Percentiles rank a stretch among this genome's conserved stretches.
Evolutionary conservation across 352 stramenopile genomes (phyloP).

Genomic region (Pythium aphanidermatum): DNA sequence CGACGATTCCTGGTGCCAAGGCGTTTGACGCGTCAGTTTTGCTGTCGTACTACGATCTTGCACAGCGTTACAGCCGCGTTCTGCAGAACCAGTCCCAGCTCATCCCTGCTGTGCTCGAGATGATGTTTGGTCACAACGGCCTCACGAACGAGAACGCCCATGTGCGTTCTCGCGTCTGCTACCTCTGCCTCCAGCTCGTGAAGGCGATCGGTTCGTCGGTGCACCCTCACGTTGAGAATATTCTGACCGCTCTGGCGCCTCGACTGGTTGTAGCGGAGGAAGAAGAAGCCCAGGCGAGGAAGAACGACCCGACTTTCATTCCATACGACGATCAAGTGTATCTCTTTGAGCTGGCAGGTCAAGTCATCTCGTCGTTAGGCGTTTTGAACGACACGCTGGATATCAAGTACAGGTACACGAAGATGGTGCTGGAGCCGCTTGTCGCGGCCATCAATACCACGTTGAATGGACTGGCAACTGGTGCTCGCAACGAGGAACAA

Average conservation of each 20-base stretch:
- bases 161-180: constrained; percentile 79
- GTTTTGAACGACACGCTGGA: constrained; percentile 31
- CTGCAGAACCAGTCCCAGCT: constrained; percentile 61
- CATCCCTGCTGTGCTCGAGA: constrained; percentile 61
- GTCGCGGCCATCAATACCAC: constrained; percentile 56
- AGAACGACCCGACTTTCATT: constrained; percentile 46
- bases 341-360: constrained; percentile 79
- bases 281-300: constrained; percentile 23
- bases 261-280: constrained; percentile 53
- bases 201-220: constrained; percentile 64
- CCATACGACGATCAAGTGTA: constrained; percentile 77
- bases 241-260: constrained; percentile 59
- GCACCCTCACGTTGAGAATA: constrained; percentile 69
- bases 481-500: constrained; percentile 28
- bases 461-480: constrained; percentile 26
- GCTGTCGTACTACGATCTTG: constrained; percentile 79
- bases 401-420: constrained; percentile 73
- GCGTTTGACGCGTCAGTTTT: constrained; percentile 47
- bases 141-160: constrained; percentile 48
- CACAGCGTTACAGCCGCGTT: constrained; percentile 68
- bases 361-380: constrained; percentile 69
- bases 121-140: constrained; percentile 77
- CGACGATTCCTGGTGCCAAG: constrained; percentile 14
- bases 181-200: constrained; percentile 74
- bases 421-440: constrained; percentile 64